These are phyloP conservation scores for Hagleromyces aurorensis DNA, from an alignment of 805 yeast genomes.

Conservation along the genomic window DNA sequence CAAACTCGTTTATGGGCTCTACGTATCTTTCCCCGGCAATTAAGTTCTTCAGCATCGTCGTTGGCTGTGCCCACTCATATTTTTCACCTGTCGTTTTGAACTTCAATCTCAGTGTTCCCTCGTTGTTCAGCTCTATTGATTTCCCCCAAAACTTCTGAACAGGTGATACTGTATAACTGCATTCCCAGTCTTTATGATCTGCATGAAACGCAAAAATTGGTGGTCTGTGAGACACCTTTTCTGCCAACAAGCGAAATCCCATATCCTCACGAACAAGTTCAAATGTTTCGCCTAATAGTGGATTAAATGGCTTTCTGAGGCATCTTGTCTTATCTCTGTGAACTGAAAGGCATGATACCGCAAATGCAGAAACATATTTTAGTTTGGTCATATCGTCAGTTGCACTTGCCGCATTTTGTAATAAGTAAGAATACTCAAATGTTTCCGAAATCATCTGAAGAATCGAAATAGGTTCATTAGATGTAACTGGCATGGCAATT, in stretches of 20 bases:
- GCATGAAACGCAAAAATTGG: constrained; percentile 68
- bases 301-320: constrained; percentile 87
- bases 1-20: constrained; percentile 70
- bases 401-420: constrained; percentile 50
- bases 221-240: constrained; percentile 86
- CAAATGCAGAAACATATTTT: constrained; percentile 67
- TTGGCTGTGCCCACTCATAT: constrained; percentile 77
- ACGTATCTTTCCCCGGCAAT: constrained; percentile 93
- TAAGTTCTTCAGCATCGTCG: constrained; percentile 72
- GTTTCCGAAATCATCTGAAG: constrained; percentile 74
- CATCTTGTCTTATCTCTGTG: constrained; percentile 69
- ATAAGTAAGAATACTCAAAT: constrained; percentile 63
- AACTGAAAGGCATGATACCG: constrained; percentile 64
- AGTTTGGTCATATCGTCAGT: constrained; percentile 50
- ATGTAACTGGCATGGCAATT: constrained; percentile 87
- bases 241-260: constrained; percentile 67
- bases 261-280: constrained; percentile 82
- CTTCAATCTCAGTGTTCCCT: constrained; percentile 56
- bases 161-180: constrained; percentile 58
- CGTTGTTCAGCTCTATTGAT: constrained; percentile 71
- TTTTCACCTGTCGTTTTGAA: constrained; percentile 55
- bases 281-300: constrained; percentile 86
- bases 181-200: constrained; percentile 66
- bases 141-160: constrained; percentile 94
- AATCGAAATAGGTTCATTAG: constrained; percentile 85